These are phyloP conservation scores for Penicillium chermesinum DNA, from an alignment of 495 filamentous ascomycete genomes.

Conservation along the genomic window DNA sequence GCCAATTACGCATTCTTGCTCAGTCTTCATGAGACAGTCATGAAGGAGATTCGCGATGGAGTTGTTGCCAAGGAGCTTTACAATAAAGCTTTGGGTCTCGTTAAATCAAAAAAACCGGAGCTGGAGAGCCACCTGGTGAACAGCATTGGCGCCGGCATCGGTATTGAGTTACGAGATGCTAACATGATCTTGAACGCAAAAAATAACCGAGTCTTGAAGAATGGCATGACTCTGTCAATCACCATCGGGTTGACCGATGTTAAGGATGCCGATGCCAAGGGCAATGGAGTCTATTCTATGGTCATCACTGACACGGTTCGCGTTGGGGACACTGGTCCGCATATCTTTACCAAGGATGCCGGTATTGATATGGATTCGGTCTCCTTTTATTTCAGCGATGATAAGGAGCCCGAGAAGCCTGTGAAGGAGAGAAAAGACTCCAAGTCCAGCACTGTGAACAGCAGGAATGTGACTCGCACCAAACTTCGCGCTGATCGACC, in stretches of 20 bases:
- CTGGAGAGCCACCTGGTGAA: constrained; percentile 89
- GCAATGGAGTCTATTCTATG: constrained; percentile 81
- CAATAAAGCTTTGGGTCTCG: constrained; percentile 69
- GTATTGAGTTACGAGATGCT: constrained; percentile 81
- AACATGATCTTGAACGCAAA: constrained; percentile 81
- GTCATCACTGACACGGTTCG: constrained; percentile 90
- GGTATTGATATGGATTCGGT: constrained; percentile 84
- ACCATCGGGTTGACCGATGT: constrained; percentile 85
- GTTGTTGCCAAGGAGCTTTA: constrained; percentile 85
- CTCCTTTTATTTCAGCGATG: constrained; percentile 96
- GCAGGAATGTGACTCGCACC: constrained; percentile 89
- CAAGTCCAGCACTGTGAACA: constrained; percentile 75
- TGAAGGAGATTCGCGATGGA: constrained; percentile 87
- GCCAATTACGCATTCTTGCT: constrained; percentile 91
- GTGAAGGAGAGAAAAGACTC: constrained; percentile 73
- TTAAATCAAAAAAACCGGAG: constrained; percentile 87
- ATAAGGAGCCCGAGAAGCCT: constrained; percentile 61
- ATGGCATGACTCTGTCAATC: constrained; percentile 93
- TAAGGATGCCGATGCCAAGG: constrained; percentile 73
- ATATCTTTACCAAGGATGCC: constrained; percentile 87
- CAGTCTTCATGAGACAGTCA: constrained; percentile 73
- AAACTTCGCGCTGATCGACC: constrained; percentile 87
- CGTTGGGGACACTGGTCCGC: constrained; percentile 66
- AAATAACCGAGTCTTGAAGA: constrained; percentile 73
- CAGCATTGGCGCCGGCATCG: constrained; percentile 83